These are phyloP conservation scores for Ustilaginoidea virens DNA, from an alignment of 2,329 filamentous ascomycete genomes.

Conservation along the genomic window DNA sequence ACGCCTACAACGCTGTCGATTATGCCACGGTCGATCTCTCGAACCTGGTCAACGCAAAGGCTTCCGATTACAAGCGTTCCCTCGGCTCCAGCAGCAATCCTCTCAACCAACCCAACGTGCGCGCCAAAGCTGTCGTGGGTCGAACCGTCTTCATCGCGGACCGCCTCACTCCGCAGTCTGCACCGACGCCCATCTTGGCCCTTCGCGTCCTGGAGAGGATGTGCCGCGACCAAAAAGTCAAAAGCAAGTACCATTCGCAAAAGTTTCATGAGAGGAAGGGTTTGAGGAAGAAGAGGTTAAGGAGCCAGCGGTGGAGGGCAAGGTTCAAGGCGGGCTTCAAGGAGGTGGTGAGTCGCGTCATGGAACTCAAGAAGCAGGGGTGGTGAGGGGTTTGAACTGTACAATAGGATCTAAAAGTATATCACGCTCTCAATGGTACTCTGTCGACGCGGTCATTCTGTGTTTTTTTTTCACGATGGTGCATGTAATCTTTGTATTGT, in stretches of 20 bases:
- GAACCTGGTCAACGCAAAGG: constrained; percentile 18
- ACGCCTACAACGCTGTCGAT: constrained; percentile 8
- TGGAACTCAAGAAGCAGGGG: constrained; percentile 59
- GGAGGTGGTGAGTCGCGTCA: constrained; percentile 46
- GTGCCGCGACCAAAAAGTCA: constrained; percentile 39
- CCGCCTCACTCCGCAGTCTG: constrained; percentile 12
- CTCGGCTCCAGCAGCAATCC: constrained; percentile 11
- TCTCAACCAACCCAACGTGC: constrained; percentile 13
- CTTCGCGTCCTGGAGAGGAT: constrained; percentile 25
- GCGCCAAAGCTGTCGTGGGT: constrained; percentile 18
- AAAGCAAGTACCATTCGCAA: constrained; percentile 39
- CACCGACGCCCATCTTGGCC: constrained; percentile 26
- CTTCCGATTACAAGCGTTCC: constrained; percentile 9
- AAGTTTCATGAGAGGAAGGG: constrained; percentile 61
- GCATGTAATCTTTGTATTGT: too few species aligned
- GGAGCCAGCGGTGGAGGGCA: constrained; percentile 50
- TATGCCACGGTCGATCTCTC: constrained; percentile 17
- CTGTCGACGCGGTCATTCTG: too few species aligned
- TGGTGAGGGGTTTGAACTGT: constrained; percentile 52
- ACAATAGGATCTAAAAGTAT: too few species aligned
- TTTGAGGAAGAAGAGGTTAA: constrained; percentile 61
- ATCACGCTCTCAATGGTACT: too few species aligned
- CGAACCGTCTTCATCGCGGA: constrained; percentile 23
- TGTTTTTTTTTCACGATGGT: too few species aligned
- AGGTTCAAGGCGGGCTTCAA: constrained; percentile 57